Evolutionary conservation across 1,284 basidiomycete species (phyloP).

Genomic region (Naganishia albida): DNA sequence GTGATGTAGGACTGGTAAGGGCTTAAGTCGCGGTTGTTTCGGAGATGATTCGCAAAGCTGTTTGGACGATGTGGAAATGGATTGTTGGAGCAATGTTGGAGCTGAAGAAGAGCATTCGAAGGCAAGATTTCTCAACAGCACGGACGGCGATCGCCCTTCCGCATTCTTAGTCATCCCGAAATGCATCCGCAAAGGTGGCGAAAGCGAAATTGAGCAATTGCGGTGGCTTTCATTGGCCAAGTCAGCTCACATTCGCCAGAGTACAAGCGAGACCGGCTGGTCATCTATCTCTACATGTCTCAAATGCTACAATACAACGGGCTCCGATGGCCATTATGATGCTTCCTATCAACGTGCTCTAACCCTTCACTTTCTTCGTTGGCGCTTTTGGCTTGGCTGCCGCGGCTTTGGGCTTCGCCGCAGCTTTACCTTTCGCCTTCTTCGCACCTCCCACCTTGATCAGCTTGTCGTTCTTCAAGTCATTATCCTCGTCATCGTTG

Average conservation of each 20-base stretch:
- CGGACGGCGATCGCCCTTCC: conserved; percentile 21
- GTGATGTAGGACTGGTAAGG: neutral
- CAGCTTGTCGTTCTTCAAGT: conserved; percentile 33
- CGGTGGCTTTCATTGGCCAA: neutral
- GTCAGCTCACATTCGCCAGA: neutral
- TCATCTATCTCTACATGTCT: neutral
- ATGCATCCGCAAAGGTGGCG: conserved; percentile 22
- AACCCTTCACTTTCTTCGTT: conserved; percentile 22
- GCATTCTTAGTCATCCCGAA: conserved; percentile 17
- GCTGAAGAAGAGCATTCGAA: neutral
- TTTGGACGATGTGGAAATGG: neutral
- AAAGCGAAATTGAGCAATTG: conserved; percentile 5
- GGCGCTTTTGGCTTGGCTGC: conserved; percentile 11
- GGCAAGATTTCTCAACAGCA: neutral
- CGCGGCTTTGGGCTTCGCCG: conserved; percentile 24
- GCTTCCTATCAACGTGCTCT: neutral
- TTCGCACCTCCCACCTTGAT: conserved; percentile 33
- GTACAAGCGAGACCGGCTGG: neutral
- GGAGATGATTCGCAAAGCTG: neutral
- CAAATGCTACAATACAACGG: neutral
- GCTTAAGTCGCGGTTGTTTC: neutral
- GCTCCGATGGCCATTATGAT: neutral
- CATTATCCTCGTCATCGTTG: conserved; percentile 28
- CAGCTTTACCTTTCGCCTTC: conserved; percentile 29
- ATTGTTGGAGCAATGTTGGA: neutral